Percentiles rank a stretch among this genome's conserved stretches.
Evolutionary conservation across 2,329 filamentous ascomycete genomes (phyloP).

Genomic region (Orbilia oligospora): DNA sequence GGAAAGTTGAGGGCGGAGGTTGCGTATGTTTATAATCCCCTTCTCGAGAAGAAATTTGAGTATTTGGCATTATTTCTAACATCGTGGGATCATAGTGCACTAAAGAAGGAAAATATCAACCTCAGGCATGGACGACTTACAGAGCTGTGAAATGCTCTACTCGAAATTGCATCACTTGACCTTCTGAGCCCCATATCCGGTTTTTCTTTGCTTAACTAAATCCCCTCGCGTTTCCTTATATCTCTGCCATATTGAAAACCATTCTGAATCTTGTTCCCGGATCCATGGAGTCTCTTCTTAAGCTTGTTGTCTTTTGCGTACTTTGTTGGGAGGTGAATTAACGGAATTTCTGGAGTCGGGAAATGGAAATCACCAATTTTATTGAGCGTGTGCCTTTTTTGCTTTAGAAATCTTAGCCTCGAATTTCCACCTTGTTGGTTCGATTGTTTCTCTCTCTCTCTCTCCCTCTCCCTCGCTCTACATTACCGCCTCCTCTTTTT

Average conservation of each 20-base stretch:
- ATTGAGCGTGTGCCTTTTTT: neutral
- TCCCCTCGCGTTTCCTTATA: neutral
- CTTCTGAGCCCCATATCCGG: neutral
- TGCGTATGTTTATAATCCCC: slow-evolving; percentile 62
- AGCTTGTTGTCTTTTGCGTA: neutral
- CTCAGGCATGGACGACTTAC: slow-evolving; percentile 44
- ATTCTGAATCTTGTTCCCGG: neutral
- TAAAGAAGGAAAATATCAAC: slow-evolving; percentile 60
- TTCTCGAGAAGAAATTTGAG: neutral
- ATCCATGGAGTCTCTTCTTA: slow-evolving; percentile 8
- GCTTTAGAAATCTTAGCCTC: neutral
- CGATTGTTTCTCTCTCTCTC: neutral
- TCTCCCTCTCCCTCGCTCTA: neutral
- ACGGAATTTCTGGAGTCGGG: slow-evolving; percentile 12
- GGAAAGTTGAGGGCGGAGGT: slow-evolving; percentile 87
- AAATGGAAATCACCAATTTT: slow-evolving; percentile 12
- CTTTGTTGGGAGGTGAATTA: neutral
- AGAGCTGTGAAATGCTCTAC: slow-evolving; percentile 25
- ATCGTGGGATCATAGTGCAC: slow-evolving; percentile 8
- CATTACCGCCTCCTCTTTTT: no score
- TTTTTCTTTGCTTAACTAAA: neutral
- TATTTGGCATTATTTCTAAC: neutral
- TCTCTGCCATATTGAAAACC: neutral
- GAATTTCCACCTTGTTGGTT: neutral
- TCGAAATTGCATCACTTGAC: slow-evolving; percentile 2